These are phyloP conservation scores for Lactifluus subvellereus DNA, from an alignment of 768 basidiomycete species.

Conservation along the genomic window DNA sequence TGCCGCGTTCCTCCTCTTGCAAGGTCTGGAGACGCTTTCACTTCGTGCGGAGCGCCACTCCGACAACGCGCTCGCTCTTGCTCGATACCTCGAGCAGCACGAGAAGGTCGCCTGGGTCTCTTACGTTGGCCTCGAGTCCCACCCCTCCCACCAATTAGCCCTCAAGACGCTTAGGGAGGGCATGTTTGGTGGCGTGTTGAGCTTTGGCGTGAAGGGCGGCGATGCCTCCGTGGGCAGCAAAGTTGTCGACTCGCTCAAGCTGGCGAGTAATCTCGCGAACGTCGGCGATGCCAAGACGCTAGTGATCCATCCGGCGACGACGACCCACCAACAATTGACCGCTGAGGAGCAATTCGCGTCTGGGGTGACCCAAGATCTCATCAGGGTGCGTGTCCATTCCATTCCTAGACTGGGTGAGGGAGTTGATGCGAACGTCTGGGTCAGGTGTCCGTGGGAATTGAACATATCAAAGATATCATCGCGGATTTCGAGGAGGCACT, in stretches of 20 bases:
- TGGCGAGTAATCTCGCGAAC: slow-evolving; percentile 70
- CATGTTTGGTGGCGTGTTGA: slow-evolving; percentile 66
- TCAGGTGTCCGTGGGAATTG: slow-evolving; percentile 40
- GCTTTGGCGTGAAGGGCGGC: slow-evolving; percentile 68
- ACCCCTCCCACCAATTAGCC: slow-evolving; percentile 56
- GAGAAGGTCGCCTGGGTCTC: slow-evolving; percentile 69
- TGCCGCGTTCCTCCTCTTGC: slow-evolving; percentile 67
- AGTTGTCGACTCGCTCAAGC: slow-evolving; percentile 62
- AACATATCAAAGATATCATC: slow-evolving; percentile 40
- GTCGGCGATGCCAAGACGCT: slow-evolving; percentile 78
- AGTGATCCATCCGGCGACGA: slow-evolving; percentile 71
- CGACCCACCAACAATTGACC: slow-evolving; percentile 68
- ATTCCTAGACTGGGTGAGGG: not conserved
- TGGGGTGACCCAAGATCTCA: slow-evolving; percentile 73
- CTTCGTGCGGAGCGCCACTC: slow-evolving; percentile 66
- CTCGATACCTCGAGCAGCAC: slow-evolving; percentile 56
- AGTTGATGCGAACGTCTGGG: not conserved
- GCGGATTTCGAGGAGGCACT: slow-evolving; percentile 39
- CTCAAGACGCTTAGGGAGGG: slow-evolving; percentile 49
- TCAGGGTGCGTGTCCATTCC: slow-evolving; percentile 44
- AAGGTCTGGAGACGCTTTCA: slow-evolving; percentile 73
- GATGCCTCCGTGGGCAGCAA: slow-evolving; percentile 42
- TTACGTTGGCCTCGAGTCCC: slow-evolving; percentile 63
- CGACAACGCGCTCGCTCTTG: slow-evolving; percentile 64
- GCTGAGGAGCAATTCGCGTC: slow-evolving; percentile 52